Evolutionary conservation across 2,329 filamentous ascomycete genomes (phyloP).

Genomic region (Cadophora luteo-olivacea): DNA sequence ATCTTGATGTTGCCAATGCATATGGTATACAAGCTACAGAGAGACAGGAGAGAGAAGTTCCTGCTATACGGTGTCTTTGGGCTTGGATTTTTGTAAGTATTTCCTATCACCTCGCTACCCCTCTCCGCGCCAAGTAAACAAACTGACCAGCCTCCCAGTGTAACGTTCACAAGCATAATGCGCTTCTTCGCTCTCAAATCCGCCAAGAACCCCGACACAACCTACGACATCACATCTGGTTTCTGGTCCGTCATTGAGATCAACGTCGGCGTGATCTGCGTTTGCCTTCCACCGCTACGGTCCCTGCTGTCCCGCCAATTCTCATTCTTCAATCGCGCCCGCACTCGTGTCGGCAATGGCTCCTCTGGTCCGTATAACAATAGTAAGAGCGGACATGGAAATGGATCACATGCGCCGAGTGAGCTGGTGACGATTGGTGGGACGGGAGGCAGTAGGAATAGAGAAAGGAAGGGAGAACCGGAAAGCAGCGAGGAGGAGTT

Average conservation of each 20-base stretch:
- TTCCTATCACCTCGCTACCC: background rate
- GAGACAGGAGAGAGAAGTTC: constrained; percentile 49
- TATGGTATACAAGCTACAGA: constrained; percentile 32
- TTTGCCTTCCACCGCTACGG: constrained; percentile 42
- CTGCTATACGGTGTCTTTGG: constrained; percentile 52
- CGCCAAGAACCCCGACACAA: constrained; percentile 29
- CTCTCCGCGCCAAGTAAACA: background rate
- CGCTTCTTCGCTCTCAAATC: constrained; percentile 37
- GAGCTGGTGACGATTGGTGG: background rate
- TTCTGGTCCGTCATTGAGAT: constrained; percentile 48
- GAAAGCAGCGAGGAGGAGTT: constrained; percentile 26
- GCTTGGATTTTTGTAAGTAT: constrained; percentile 46
- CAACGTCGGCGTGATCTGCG: constrained; percentile 46
- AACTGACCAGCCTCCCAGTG: constrained; percentile 28
- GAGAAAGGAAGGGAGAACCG: background rate
- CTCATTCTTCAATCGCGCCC: constrained; percentile 17
- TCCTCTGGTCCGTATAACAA: background rate
- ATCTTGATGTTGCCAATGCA: constrained; percentile 30
- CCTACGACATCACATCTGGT: constrained; percentile 36
- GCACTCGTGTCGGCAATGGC: background rate
- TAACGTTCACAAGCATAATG: constrained; percentile 44
- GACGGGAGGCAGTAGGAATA: background rate
- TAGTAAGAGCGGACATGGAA: background rate
- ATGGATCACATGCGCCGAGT: background rate
- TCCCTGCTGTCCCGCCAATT: constrained; percentile 26